Evolutionary conservation across 2,329 filamentous ascomycete species (phyloP).

Genomic region (Xylariaceae sp.): DNA sequence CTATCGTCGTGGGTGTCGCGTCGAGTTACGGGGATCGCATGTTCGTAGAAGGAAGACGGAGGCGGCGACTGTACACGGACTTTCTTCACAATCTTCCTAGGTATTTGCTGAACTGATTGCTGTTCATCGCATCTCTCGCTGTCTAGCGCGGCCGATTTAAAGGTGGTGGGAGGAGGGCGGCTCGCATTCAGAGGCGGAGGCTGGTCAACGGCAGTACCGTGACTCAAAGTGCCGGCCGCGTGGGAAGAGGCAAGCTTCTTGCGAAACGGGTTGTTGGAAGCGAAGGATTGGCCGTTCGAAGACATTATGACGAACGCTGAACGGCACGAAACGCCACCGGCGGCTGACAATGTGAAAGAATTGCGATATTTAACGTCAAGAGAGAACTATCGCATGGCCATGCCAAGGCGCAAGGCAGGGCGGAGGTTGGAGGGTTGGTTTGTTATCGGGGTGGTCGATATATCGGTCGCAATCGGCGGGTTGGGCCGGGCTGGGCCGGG

Average conservation of each 20-base stretch:
- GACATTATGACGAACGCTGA: constrained; percentile 28
- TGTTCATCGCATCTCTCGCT: constrained; percentile 31
- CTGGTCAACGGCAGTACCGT: constrained; percentile 17
- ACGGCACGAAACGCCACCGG: constrained; percentile 2
- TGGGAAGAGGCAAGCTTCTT: constrained; percentile 33
- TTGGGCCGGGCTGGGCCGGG: not conserved
- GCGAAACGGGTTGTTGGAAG: constrained; percentile 50
- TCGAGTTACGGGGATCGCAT: constrained; percentile 33
- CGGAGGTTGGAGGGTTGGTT: not conserved
- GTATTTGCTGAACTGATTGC: constrained; percentile 27
- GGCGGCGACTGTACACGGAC: constrained; percentile 62
- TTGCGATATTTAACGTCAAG: constrained; percentile 1
- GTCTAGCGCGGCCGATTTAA: constrained; percentile 31
- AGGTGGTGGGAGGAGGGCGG: constrained; percentile 29
- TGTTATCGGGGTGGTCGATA: not conserved
- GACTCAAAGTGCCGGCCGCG: constrained; percentile 10
- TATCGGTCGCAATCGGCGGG: constrained; percentile 5
- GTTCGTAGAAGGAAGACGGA: constrained; percentile 55
- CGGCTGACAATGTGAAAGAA: constrained; percentile 3
- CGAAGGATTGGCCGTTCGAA: constrained; percentile 33
- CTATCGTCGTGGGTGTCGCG: not conserved
- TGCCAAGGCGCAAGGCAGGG: constrained; percentile 7
- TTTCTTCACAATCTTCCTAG: constrained; percentile 56
- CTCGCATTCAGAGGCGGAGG: constrained; percentile 10
- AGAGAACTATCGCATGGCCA: constrained; percentile 10